Base-by-base conservation (phyloP, 2,329 filamentous ascomycete genomes). In the Elsinoe australis region DNA sequence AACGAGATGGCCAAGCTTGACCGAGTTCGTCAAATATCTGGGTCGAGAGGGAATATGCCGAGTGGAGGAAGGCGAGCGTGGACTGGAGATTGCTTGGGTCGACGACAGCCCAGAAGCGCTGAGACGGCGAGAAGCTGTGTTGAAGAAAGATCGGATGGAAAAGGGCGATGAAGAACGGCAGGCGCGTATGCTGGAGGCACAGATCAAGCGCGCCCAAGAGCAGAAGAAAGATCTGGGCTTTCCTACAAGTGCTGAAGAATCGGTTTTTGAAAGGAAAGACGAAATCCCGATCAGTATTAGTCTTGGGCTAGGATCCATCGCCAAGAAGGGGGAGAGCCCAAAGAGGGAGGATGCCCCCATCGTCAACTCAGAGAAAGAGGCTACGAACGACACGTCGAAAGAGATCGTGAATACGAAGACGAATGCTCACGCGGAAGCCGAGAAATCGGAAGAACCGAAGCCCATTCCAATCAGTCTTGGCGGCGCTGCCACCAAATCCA, bases 91-190 rank as follows among this genome's bases (percentile, higher is more conserved):
- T 47, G 75, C 83, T 1, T 98, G 89, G 86, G 82, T 95, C 50
- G 90, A 98, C 61, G 87, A 90, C 58, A 89, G 83, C 28, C 87
- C 88, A 0, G 90, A 95, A 49, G 87, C 88, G 1, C 68, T 96
- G 54, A 74, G 79, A 57, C 71, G 89, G 44, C 79, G 86, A 53
- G 90, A 95, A 55, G 87, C 87, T 19, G 73, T 95, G 41, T 72
- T 82, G 56, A 81, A 83, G 61, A 90, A 87, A 64, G 89, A 95
- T 64, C 78, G 85, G 49, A 82, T 89, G 65, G 89, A 95, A 58
- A 86, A 85, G 56, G 87, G 88, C 2, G 89, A 95, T 57, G 90
- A 96, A 63, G 86, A 94, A 67, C 69, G 87, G 41, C 89, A 96
- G 67, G 83, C 90, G 66, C 79, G 78, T 60, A 73, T 89, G 70